Conservation (phyloP, 1,139 yeast genomes). For the Sugiyamaella sp. region DNA sequence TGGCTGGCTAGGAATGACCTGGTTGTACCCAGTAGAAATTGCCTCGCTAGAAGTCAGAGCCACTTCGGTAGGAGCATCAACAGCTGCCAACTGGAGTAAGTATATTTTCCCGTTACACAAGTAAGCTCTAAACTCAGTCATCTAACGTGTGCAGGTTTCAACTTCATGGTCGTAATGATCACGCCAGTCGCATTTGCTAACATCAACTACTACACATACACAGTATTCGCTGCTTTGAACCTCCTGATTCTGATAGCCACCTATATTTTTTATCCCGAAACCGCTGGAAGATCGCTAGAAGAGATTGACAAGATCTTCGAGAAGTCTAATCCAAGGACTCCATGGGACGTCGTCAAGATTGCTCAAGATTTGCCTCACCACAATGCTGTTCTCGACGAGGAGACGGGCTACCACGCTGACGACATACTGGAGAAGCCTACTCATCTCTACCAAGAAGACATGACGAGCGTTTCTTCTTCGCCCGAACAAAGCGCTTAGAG, state of each 20-base stretch:
- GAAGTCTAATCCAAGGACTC: slow-evolving; percentile 41
- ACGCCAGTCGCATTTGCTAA: slow-evolving; percentile 54
- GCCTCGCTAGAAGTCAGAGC: slow-evolving; percentile 60
- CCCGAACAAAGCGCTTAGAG: neutral
- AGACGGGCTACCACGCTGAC: neutral
- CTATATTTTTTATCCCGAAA: slow-evolving; percentile 63
- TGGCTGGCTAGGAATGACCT: slow-evolving; percentile 44
- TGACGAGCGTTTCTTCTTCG: neutral
- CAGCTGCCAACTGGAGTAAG: slow-evolving; percentile 54
- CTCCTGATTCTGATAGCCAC: slow-evolving; percentile 34
- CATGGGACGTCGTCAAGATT: slow-evolving; percentile 45
- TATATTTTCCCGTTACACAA: neutral
- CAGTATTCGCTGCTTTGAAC: slow-evolving; percentile 49
- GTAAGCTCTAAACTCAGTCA: neutral
- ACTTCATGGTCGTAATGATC: slow-evolving; percentile 57
- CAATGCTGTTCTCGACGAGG: slow-evolving; percentile 16
- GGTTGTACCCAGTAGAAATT: slow-evolving; percentile 64
- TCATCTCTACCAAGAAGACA: slow-evolving; percentile 5
- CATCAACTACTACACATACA: slow-evolving; percentile 51
- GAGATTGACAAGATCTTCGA: slow-evolving; percentile 43
- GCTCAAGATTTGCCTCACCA: slow-evolving; percentile 29
- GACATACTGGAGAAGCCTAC: slow-evolving; percentile 3
- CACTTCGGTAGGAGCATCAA: slow-evolving; percentile 54
- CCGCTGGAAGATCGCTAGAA: slow-evolving; percentile 63
- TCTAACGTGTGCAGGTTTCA: slow-evolving; percentile 50